Percentiles rank a stretch among this genome's conserved stretches.
phyloP scores from a whole-genome alignment of 106 monocot species.

The Phalaenopsis aphrodite region DNA sequence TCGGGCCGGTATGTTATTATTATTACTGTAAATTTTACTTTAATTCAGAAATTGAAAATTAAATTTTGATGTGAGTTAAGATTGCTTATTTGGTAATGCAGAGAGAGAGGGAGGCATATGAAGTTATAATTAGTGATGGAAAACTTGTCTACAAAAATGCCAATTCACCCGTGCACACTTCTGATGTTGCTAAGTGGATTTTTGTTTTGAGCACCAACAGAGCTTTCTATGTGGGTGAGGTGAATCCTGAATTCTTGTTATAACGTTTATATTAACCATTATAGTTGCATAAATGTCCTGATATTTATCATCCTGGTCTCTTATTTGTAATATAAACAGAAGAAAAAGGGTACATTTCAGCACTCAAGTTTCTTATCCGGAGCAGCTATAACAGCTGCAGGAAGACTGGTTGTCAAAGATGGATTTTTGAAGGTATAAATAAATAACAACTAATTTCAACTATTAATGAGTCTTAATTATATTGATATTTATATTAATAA shows the following conservation, averaged over 20 bases:
- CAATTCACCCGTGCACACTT: constrained; percentile 42
- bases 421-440: constrained; percentile 47
- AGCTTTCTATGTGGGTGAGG: constrained; percentile 70
- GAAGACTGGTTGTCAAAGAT: constrained; percentile 47
- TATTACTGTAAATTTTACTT: neutral
- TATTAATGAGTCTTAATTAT: neutral
- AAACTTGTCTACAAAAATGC: constrained; percentile 49
- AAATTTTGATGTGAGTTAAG: neutral
- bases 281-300: neutral
- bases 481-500: neutral
- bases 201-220: constrained; percentile 79
- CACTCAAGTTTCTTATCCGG: constrained; percentile 71
- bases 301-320: neutral
- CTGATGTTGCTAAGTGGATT: constrained; percentile 72
- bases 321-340: constrained; percentile 25
- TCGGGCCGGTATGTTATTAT: constrained; percentile 44
- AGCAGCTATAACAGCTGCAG: constrained; percentile 53
- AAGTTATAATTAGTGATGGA: constrained; percentile 50
- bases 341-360: constrained; percentile 62
- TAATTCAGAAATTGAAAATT: too few species aligned
- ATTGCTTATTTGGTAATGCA: constrained; percentile 17
- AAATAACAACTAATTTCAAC: neutral
- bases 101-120: constrained; percentile 74
- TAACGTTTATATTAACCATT: neutral
- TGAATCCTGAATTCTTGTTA: constrained; percentile 3